Percentiles rank a stretch among this genome's conserved stretches.
phyloP scores from a whole-genome alignment of 306 rosid species.

The Medicago arabica region DNA sequence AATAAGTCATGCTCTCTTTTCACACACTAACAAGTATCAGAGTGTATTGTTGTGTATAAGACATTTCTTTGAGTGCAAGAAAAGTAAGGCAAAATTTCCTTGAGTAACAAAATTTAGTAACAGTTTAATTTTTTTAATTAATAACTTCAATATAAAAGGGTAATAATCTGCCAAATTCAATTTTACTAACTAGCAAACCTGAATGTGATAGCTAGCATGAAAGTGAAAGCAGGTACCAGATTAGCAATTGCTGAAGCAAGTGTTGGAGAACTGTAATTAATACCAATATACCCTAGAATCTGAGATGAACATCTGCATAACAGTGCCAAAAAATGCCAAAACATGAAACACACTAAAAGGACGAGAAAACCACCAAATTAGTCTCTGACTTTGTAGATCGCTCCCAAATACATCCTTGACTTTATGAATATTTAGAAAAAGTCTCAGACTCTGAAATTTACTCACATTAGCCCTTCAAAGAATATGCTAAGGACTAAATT shows the following conservation, averaged over 20 bases:
- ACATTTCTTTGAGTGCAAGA: not conserved
- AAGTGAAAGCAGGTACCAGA: constrained; percentile 89
- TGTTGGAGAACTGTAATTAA: constrained; percentile 81
- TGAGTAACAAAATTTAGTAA: no score
- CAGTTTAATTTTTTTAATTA: no score
- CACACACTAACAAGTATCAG: not conserved
- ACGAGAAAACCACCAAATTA: no score
- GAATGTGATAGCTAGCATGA: constrained; percentile 78
- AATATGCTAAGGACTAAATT: no score
- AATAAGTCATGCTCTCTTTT: not conserved
- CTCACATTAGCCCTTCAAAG: no score
- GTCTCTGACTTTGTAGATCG: no score
- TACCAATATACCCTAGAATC: constrained; percentile 73
- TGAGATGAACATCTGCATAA: constrained; percentile 72
- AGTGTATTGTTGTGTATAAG: not conserved
- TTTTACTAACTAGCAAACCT: constrained; percentile 51
- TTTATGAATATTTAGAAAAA: no score
- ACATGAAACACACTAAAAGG: not conserved
- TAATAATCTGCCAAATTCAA: not conserved
- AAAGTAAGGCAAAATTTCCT: not conserved
- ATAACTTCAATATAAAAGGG: no score
- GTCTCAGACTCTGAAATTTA: no score
- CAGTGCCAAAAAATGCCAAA: constrained; percentile 1
- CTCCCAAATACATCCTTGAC: no score
- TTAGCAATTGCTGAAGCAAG: constrained; percentile 92